These are phyloP conservation scores for Gastrolobium villosum DNA, from an alignment of 306 rosid genomes.

Conservation along the genomic window DNA sequence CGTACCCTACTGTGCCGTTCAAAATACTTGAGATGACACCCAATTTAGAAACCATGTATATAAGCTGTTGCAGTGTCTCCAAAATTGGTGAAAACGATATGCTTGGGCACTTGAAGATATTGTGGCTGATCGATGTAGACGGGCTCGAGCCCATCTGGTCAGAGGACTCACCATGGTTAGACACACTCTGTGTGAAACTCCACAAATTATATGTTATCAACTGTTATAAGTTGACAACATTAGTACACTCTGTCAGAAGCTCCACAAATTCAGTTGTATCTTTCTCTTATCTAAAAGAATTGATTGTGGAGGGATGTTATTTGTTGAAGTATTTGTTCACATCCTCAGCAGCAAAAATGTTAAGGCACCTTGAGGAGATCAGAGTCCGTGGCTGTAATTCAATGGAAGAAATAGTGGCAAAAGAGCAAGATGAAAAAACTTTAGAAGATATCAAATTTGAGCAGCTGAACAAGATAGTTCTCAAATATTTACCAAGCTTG, in stretches of 20 bases:
- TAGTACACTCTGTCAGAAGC: constrained; percentile 8
- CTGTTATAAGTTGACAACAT: constrained; percentile 7
- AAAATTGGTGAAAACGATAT: neutral
- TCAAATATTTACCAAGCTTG: neutral
- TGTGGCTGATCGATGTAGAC: accelerated
- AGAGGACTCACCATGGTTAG: constrained; percentile 11
- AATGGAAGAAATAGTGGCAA: neutral
- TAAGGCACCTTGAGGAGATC: neutral
- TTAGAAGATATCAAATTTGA: constrained; percentile 2
- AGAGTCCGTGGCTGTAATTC: neutral
- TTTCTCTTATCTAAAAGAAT: neutral
- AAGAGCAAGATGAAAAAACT: neutral
- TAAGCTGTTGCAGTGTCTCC: too few relatives aligned
- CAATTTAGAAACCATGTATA: neutral
- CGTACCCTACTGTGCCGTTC: neutral
- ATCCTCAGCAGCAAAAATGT: constrained; percentile 1
- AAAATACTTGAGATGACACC: neutral
- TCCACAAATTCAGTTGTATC: neutral
- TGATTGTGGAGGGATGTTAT: neutral
- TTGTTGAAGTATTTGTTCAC: constrained; percentile 35
- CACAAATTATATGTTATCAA: accelerated
- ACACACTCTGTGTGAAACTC: neutral
- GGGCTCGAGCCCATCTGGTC: neutral
- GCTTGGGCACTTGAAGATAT: neutral
- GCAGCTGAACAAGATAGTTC: neutral